Evolutionary conservation across 768 basidiomycete genomes (phyloP), one percentile per base, ranked within the genome.

Genomic region (Cubamyces sp.): DNA sequence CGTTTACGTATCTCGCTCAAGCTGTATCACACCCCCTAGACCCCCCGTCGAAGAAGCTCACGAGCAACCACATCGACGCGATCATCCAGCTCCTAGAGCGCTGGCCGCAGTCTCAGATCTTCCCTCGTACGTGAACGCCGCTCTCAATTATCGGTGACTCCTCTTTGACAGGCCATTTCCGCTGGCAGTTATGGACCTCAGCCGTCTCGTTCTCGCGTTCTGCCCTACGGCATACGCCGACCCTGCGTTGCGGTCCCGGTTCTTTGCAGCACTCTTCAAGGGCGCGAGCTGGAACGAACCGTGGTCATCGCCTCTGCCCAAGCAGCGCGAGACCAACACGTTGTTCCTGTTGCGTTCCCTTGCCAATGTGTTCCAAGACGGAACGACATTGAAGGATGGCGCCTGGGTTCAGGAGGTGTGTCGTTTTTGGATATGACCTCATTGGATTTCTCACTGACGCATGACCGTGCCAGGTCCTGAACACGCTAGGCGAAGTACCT

Each of bases 321-420:
- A 94, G 74, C 73, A 85, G 7, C 79, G 87, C 59, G 95, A 97
- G 72, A 96, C 89, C 18, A 98, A 98, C 70, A 81, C 88, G 1
- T 78, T 96, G 62, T 80, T 99, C 25, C 79, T 90, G 1, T 77
- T 97, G 51, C 83, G 96, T 37, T 88, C 86, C 0, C 68, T 97
- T 39, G 86, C 91, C 26, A 99, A 99, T 73, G 76, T 82, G 37
- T 87, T 95, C 70, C 83, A 87, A 66, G 87, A 87, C 3, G 80
- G 78, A 18, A 72, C 77, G 7, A 70, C 66, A 5, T 64, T 81
- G 42, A 74, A 71, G 6, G 79, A 83, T 52, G 80, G 77, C 25
- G 66, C 67, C 19, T 88, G 88, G 88, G 74, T 81, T 18, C 72
- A 74, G 25, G 77, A 82, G 71, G 90, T 87, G 59, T 28, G 77